Base-by-base conservation (phyloP, 768 basidiomycete genomes). In the Paxillus involutus region DNA sequence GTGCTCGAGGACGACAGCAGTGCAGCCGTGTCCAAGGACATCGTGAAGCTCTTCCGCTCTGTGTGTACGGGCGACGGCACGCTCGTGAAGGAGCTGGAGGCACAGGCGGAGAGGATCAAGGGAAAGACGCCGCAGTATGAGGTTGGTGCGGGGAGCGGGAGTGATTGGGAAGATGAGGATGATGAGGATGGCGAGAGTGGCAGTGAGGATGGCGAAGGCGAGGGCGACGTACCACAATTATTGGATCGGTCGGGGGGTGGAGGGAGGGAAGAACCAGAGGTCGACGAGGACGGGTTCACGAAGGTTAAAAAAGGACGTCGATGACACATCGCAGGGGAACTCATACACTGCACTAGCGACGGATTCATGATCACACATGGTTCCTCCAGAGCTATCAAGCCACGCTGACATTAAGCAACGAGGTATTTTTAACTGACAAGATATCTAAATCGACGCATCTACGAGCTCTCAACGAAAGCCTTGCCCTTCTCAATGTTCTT, bases 401-500 rank as follows among this genome's bases (percentile, higher is more conserved):
- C 11, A 35, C 21, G 16, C 44, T 44, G 49, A 32, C 51, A 59
- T 52, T 58, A 52, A 36, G 26, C 51, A 52, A 40, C 13, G 16
- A 61, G 65, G 65, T 65, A 64, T 67, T 66, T 49, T 56, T 32
- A 51, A 24, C 21, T 14, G 13, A 35, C 35, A 46, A 42, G 29
- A 5, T 41, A 44, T 64, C 62, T 59, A 56, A 35, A 47, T 26
- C 35, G 11, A 44, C 10, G 42, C 26, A 37, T 70, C 68, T 70
- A 71, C 44, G 67, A 52, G 55, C 47, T 63, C 68, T 81, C 81
- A 60, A 82, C 88, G 59, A 91, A 92, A 42, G 81, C 80, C 73
- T 80, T 84, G 75, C 94, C 94, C 86, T 94, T 98, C 75, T 91
- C 90, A 64, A 98, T 96, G 84, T 97, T 98, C 86, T 91, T 94